Conservation (phyloP, 2,329 filamentous ascomycete species). For the Colletotrichum sp. region DNA sequence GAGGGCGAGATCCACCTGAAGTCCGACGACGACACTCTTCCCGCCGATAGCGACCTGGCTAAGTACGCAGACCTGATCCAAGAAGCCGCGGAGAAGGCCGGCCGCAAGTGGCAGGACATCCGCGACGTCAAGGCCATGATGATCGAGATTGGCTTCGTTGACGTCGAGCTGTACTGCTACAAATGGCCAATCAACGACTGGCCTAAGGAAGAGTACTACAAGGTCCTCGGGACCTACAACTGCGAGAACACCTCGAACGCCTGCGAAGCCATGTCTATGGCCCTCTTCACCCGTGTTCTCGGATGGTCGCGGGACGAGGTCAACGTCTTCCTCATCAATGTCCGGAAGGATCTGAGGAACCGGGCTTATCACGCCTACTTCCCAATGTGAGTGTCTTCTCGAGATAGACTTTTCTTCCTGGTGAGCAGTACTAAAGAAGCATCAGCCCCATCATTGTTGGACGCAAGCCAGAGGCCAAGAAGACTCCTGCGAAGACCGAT, state of each 20-base stretch:
- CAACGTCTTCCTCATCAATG: slow-evolving; percentile 35
- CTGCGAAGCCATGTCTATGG: slow-evolving; percentile 37
- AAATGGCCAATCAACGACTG: slow-evolving; percentile 23
- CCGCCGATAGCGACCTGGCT: not conserved
- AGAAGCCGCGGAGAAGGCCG: not conserved
- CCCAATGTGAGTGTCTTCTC: slow-evolving; percentile 33
- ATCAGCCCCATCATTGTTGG: not conserved
- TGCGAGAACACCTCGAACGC: slow-evolving; percentile 35
- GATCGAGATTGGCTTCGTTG: slow-evolving; percentile 27
- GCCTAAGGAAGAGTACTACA: not conserved
- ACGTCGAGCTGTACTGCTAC: slow-evolving; percentile 13
- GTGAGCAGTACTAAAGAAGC: not conserved
- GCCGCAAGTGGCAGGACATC: slow-evolving; percentile 28
- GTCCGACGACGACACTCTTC: not conserved
- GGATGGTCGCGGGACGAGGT: slow-evolving; percentile 36
- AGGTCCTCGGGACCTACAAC: slow-evolving; percentile 23
- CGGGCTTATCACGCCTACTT: slow-evolving; percentile 39
- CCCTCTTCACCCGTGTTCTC: slow-evolving; percentile 36
- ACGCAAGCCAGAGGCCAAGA: not conserved
- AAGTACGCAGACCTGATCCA: not conserved
- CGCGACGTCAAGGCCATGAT: slow-evolving; percentile 29
- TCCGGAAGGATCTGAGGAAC: slow-evolving; percentile 37
- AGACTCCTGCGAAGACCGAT: not conserved
- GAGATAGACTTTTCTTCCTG: accelerated
- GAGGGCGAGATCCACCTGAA: slow-evolving; percentile 14